Evolutionary conservation across 2,329 filamentous ascomycete species (phyloP), one percentile per base, ranked within the genome.

Genomic region (Fusarium sp.): DNA sequence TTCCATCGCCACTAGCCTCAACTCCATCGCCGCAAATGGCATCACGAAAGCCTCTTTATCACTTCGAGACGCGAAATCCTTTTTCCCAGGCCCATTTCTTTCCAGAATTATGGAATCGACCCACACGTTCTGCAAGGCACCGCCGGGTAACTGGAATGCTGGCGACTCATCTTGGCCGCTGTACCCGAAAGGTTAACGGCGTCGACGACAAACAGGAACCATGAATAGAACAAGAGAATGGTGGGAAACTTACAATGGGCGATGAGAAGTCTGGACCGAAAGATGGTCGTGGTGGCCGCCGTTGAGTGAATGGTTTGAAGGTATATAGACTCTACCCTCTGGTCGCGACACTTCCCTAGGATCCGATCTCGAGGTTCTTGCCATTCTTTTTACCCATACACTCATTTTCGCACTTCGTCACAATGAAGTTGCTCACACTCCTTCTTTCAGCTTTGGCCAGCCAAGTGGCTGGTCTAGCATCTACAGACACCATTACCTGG

Each of bases 401-500:
- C 10, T 55, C 25, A 45, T 45, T 62, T 25, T 16, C 45, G 57
- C 59, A 19, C 49, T 61, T 62, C 45, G 57, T 52, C 48, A 64
- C 19, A 34, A 76, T 74, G 71, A 79, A 75, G 74, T 44, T 66
- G 53, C 53, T 70, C 23, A 66, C 69, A 25, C 34, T 79, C 58
- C 60, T 80, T 57, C 48, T 79, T 55, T 74, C 79, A 59, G 74
- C 77, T 66, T 68, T 82, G 56, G 66, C 74, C 43, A 75, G 78
- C 69, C 69, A 79, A 42, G 77, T 75, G 68, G 69, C 73, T 59
- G 79, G 79, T 48, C 75, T 84, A 16, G 82, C 73, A 10, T 76
- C 74, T n/a, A 86, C 85, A 1, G 85, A 88, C 63, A 87, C 86
- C 59, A 88, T 88, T 65, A 89, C 86, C 28, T 88, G 86, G 85